Evolutionary conservation across 83 land plant genomes (phyloP).

Genomic region (Picea engelmannii): DNA sequence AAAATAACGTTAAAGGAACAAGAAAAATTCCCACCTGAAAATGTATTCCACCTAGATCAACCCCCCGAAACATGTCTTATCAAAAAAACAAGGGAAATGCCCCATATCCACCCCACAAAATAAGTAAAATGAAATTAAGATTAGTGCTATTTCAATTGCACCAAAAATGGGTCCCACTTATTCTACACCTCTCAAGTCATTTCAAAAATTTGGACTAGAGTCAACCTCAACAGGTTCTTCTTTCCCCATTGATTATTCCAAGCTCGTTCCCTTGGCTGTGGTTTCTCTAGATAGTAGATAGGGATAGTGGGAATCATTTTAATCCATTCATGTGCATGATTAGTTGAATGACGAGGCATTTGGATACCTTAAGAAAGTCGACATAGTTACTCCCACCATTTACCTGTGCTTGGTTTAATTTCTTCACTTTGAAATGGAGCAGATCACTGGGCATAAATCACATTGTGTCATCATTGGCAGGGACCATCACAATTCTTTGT

Average conservation of each 20-base stretch:
- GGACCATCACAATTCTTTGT: neutral
- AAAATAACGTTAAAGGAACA: no score
- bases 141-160: conserved; percentile 24
- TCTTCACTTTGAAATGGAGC: conserved; percentile 8
- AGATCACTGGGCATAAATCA: conserved; percentile 6
- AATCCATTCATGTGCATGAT: neutral
- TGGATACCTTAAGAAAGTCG: neutral
- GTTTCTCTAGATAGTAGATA: neutral
- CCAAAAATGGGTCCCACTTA: conserved; percentile 1
- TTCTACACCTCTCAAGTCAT: conserved; percentile 18
- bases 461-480: neutral
- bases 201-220: no score
- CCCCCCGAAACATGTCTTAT: neutral
- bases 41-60: conserved; percentile 23
- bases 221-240: no score
- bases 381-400: neutral
- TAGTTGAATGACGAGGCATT: neutral
- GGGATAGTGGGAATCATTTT: neutral
- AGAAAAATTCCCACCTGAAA: conserved; percentile 29
- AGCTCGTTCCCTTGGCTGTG: no score
- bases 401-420: neutral
- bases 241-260: no score
- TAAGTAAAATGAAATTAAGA: conserved; percentile 26
- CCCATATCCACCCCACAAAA: conserved; percentile 14
- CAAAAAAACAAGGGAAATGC: conserved; percentile 18